Base-by-base conservation (phyloP, 1,284 basidiomycete species). In the Melanopsichium pennsylvanicum region DNA sequence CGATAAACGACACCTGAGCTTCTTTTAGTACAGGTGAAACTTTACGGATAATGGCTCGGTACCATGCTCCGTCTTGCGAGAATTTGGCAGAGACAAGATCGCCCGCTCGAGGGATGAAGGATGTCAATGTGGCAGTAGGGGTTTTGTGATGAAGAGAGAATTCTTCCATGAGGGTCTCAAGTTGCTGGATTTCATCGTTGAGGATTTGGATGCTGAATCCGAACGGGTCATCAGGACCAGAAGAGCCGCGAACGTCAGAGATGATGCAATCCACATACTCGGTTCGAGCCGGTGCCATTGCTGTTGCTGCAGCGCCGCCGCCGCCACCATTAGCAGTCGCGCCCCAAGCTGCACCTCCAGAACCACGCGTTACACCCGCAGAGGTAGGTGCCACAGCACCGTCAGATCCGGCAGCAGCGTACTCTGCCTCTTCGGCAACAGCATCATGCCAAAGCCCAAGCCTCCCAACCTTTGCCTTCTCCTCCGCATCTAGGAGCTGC, bases 131-230 rank as follows among this genome's bases (percentile, higher is more conserved):
- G 2, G 60, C 26, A 12, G 63, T 43, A 27, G 70, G 46, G 0
- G 49, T 33, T 43, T 67, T 49, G 51, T 72, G 70, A 31, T 61
- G 57, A 1, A 70, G 80, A 3, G 91, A 89, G 78, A 98, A 94
- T 62, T 97, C 94, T 43, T 85, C 85, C 95, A 97, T 97, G 64
- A 98, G 85, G 81, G 89, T 89, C 78, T 97, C 94, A 52, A 98
- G 85, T 13, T 90, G 88, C 8, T 61, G 46, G 38, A 75, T 75
- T 46, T 70, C 45, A 34, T 67, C 70, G 56, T 73, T 70, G 52
- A 77, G 72, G 38, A 96, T 86, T 81, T 98, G 95, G 13, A 97
- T 88, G 12, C 92, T 95, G 84, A 98, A 97, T 21, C 82, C 84
- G 79, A 97, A 90, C n/a, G 84, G 84, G 32, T 86, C 87, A 47